Evolutionary conservation across 495 filamentous ascomycete species (phyloP), one percentile per base, ranked within the genome.

Genomic region (Paragyromitra xinjiangensis): DNA sequence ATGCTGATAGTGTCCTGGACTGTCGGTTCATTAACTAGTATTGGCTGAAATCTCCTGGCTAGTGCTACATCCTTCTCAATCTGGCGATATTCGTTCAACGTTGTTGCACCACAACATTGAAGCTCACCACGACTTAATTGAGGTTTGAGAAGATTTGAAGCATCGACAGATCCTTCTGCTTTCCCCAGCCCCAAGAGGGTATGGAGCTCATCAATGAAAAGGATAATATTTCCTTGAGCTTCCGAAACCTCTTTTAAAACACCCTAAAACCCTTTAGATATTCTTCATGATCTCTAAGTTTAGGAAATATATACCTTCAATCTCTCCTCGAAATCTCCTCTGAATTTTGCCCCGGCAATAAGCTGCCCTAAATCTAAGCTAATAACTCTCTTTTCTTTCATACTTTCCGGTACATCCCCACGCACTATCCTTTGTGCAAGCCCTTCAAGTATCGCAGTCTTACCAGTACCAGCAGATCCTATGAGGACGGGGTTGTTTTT

Each of bases 401-500:
- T 92, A 81, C 93, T 97, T 83, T 98, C 95, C 0, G 95, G 95
- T 1, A 99, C 95, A 85, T 97, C 95, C 0, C 95, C 95, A 73
- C 89, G 87, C 1, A 97, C 92, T 82, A 99, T 98, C 45, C 95
- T 87, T 83, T 95, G 91, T 29, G 95, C 94, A 75, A 99, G 85
- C 0, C 95, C 95, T 85, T 99, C 95, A 11, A 99, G 82, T 39
- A 98, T 92, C 1, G 95, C 95, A 1, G 95, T 99, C 84, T 99
- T 99, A 61, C 95, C 95, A 14, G 94, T 97, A 78, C 95, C 95
- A 6, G 95, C 94, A 39, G 88, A 89, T 79, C 95, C 95, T 73
- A 98, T 97, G 39, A 98, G 86, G 22, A 98, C 95, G 1, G 95
- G 95, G 74, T 98, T 98, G 82, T 99, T 98, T 84, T 98, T 99